Evolutionary conservation across 1,284 basidiomycete species (phyloP), one percentile per base, ranked within the genome.

Genomic region (Malassezia brasiliensis): DNA sequence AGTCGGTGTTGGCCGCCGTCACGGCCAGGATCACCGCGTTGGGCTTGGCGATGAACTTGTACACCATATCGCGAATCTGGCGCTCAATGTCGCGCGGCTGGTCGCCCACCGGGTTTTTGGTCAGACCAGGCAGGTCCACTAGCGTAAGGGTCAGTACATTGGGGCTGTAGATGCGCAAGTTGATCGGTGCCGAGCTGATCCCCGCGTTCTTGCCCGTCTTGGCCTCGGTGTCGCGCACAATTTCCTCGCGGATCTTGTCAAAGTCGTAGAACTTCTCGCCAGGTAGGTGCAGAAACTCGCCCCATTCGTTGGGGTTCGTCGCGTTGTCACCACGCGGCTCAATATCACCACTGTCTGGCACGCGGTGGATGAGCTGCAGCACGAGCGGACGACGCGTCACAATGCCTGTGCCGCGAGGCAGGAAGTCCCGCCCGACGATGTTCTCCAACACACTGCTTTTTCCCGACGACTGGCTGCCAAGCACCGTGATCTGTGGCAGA

Each of bases 221-320:
- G 57, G 88, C 86, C 73, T 96, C 93, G 1, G 93, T 98, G 75
- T 98, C 93, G 59, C 85, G 84, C 32, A 96, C 83, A 68, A 98
- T 98, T 78, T 98, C 93, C 45, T 87, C 88, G 61, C 91, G 82
- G 73, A 96, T 94, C 81, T 94, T 93, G 78, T 83, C 81, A 78
- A 98, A 98, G 79, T 98, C 93, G 76, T 85, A 86, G 79, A 96
- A 94, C 78, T 96, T 96, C 78, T 96, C 88, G 53, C 87, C 87
- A 0, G 93, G 90, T 44, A 94, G 81, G 75, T 73, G 66, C 30
- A 96, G 79, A 80, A 98, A 98, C 78, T 98, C 93, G 72, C 91
- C 93, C 93, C 93, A 98, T 77, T 96, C 93, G 68, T 94, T 84
- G 90, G 94, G 74, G 85, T 87, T 47, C 81, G 79, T 63, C 85